Base-by-base conservation (phyloP, 768 basidiomycete genomes). In the Pleurotus eryngii region DNA sequence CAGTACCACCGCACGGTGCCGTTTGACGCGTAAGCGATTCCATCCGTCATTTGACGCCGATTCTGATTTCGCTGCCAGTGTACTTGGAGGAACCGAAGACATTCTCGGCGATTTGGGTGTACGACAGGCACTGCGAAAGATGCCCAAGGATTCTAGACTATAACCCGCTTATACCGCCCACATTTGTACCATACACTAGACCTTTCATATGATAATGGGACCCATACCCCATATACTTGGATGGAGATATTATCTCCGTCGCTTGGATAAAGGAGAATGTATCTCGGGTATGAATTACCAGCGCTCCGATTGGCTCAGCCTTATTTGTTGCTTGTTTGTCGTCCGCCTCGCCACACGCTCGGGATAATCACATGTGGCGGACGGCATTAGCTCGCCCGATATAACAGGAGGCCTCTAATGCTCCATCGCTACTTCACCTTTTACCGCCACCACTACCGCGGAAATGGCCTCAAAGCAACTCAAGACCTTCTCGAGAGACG, bases 51-150 rank as follows among this genome's bases (percentile, higher is more conserved):
- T 37, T 24, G 24, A 30, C 50, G 22, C 8, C n/a, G 27, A 42
- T 35, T 55, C 48, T 45, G 20, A 39, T 24, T 5, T 50, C n/a
- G n/a, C 18, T 37, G n/a, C 9, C 53, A 68, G 67, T 7, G 63
- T 66, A 22, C 56, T 67, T 5, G 68, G 67, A 18, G 68, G 68
- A 20, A 68, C 83, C 60, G 79, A 83, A 64, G 81, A 81, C 59
- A 82, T 85, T 4, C 71, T 86, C 24, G 80, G 75, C 7, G 84
- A 85, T 62, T 70, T 86, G 3, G 83, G 84, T 24, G 82, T 85
- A 2, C 76, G 83, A 37, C 83, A 84, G 67, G 83, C 83, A 12
- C 73, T 84, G 60, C 74, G 80, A 39, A 68, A 71, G 30, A 85
- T 86, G 77, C 83, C 83, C 2, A 74, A 71, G 65, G 74, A 80